Base-by-base conservation (phyloP, 306 rosid species). In the Sindora glabra region DNA sequence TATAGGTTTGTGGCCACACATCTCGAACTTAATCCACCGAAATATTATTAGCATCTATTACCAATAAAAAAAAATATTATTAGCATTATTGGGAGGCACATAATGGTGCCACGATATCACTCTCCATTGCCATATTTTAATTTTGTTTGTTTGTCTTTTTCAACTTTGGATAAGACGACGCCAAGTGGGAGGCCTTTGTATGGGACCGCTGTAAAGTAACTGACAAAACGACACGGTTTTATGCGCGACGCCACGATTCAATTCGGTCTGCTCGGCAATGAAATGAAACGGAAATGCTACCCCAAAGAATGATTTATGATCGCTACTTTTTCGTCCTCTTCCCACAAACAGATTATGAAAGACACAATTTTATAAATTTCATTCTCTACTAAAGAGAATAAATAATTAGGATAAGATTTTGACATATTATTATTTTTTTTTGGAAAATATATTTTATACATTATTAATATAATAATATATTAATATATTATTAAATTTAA, bases 81-180 rank as follows among this genome's bases (percentile, higher is more conserved):
- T 67, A 17, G 34, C 61, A 55, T 62, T 67, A 48, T 46, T 64
- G 30, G 30, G 69, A 6, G 68, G 57, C 64, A 32, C 47, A 58
- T 14, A 24, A 64, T 65, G 3, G 13, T 53, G 55, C 65, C 68
- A 44, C 57, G 33, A 47, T 15, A 38, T 5, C 44, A 11, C 37
- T 57, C 59, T 7, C 17, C 10, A 55, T 48, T 41, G 11, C 13
- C n/a, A 0, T 29, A 1, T 37, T 57, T 42, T 45, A 7, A 52
- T 21, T 59, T 37, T 27, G 15, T 14, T 40, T 49, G 11, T 24
- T 18, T 60, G 24, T 50, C 45, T 33, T 48, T 16, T 16, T 24
- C 23, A n/a, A n/a, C 46, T 56, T 0, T 16, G 40, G 75, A 68
- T 67, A 68, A 68, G 70, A 63, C 37, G 56, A 56, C 62, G 2